Conservation (phyloP, 805 yeast species). For the Middelhovenomyces tepae region DNA sequence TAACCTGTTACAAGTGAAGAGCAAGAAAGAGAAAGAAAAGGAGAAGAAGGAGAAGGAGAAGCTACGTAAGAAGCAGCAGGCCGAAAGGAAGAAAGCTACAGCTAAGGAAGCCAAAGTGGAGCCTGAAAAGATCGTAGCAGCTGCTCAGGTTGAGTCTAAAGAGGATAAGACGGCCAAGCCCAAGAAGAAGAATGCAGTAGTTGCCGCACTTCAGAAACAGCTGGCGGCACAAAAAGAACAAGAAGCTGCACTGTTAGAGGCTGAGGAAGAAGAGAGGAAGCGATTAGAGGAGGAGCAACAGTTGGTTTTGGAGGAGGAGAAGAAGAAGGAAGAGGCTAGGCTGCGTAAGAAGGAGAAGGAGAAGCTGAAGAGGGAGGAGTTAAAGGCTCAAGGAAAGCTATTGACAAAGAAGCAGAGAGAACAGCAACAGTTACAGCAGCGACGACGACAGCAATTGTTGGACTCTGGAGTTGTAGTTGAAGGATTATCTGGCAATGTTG, state of each 20-base stretch:
- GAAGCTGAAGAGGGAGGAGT: slow-evolving; percentile 75
- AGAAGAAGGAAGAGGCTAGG: slow-evolving; percentile 44
- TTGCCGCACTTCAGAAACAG: slow-evolving; percentile 85
- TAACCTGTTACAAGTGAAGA: slow-evolving; percentile 63
- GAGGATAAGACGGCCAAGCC: slow-evolving; percentile 39
- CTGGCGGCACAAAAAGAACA: slow-evolving; percentile 78
- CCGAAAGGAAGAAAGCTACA: slow-evolving; percentile 71
- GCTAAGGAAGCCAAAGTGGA: slow-evolving; percentile 54
- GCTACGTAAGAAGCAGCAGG: slow-evolving; percentile 82
- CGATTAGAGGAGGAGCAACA: slow-evolving; percentile 40
- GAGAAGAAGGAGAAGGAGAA: slow-evolving; percentile 65
- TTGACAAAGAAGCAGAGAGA: slow-evolving; percentile 93
- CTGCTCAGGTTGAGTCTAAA: slow-evolving; percentile 28
- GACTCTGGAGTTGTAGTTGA: slow-evolving; percentile 67
- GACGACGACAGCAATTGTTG: slow-evolving; percentile 79
- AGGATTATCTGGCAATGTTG: slow-evolving; percentile 44
- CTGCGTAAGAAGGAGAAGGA: slow-evolving; percentile 78
- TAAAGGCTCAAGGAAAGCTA: slow-evolving; percentile 92
- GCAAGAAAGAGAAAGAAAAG: slow-evolving; percentile 93
- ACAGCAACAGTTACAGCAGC: slow-evolving; percentile 76
- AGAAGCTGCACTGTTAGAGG: slow-evolving; percentile 72
- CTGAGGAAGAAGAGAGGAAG: slow-evolving; percentile 59
- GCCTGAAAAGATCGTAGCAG: slow-evolving; percentile 41
- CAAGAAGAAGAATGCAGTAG: slow-evolving; percentile 81
- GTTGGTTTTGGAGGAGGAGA: slow-evolving; percentile 55